phyloP scores from a whole-genome alignment of 73 alveolate genomes.

The Blepharisma stoltei region DNA sequence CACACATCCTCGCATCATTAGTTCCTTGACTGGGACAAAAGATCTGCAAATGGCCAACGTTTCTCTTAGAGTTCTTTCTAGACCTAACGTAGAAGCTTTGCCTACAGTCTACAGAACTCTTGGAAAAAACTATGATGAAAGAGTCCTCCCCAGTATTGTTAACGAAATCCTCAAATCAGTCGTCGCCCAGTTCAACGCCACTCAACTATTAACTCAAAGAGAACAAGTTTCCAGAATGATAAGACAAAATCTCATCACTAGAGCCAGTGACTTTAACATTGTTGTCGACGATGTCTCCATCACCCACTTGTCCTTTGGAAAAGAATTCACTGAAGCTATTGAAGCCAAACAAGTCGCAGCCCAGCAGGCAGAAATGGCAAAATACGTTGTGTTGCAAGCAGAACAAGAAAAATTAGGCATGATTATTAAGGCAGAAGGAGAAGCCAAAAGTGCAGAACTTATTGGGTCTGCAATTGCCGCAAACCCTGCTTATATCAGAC shows the following conservation, averaged over 20 bases:
- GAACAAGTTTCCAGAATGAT: constrained; percentile 76
- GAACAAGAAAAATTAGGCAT: constrained; percentile 83
- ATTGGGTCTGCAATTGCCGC: constrained; percentile 63
- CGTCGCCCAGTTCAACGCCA: constrained; percentile 77
- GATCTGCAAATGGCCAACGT: constrained; percentile 91
- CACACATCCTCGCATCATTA: constrained; percentile 71
- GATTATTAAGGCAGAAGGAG: constrained; percentile 91
- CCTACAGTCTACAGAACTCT: constrained; percentile 80
- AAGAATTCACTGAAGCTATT: constrained; percentile 50
- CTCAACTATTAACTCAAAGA: constrained; percentile 73
- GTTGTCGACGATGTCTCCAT: constrained; percentile 90
- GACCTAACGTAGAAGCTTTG: constrained; percentile 81
- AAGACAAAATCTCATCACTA: constrained; percentile 63
- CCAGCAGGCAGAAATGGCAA: constrained; percentile 94
- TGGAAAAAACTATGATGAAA: constrained; percentile 91
- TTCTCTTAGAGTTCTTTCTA: constrained; percentile 86
- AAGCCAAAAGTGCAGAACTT: constrained; percentile 75
- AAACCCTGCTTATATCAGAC: constrained; percentile 84
- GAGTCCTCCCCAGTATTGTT: constrained; percentile 92
- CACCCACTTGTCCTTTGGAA: constrained; percentile 63
- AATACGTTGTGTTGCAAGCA: constrained; percentile 87
- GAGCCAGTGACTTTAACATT: constrained; percentile 82
- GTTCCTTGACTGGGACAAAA: constrained; percentile 86
- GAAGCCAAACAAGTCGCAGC: constrained; percentile 96
- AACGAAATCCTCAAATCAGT: constrained; percentile 87